These are phyloP conservation scores for Lachancea sp. DNA, from an alignment of 805 yeast species.

Conservation along the genomic window DNA sequence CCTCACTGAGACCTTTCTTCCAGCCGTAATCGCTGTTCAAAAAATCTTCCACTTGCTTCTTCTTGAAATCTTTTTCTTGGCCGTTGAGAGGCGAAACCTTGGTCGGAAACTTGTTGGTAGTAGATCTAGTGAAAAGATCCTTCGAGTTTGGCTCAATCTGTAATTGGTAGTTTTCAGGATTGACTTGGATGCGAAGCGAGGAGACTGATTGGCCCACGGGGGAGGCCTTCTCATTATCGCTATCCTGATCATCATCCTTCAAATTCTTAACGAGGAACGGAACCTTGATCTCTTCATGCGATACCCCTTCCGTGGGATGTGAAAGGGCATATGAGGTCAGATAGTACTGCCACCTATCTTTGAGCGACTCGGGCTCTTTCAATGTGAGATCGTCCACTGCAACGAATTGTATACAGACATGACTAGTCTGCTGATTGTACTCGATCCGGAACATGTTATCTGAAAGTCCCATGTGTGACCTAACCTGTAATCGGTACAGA, in stretches of 20 bases:
- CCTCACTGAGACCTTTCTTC: conserved; percentile 42
- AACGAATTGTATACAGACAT: conserved; percentile 70
- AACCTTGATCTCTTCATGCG: conserved; percentile 63
- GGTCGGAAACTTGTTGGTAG: conserved; percentile 39
- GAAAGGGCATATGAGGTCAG: conserved; percentile 89
- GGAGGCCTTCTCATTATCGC: conserved; percentile 22
- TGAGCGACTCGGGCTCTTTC: conserved; percentile 59
- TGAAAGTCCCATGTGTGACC: conserved; percentile 72
- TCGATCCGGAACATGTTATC: conserved; percentile 91
- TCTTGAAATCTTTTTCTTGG: conserved; percentile 30
- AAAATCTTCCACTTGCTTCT: conserved; percentile 33
- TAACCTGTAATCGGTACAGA: conserved; percentile 79
- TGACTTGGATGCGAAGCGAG: conserved; percentile 68
- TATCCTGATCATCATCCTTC: conserved; percentile 45
- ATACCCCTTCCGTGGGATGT: conserved; percentile 95
- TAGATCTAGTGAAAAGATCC: conserved; percentile 68
- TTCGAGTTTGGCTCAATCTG: conserved; percentile 73
- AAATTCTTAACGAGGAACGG: conserved; percentile 70
- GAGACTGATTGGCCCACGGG: conserved; percentile 60
- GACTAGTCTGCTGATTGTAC: conserved; percentile 46
- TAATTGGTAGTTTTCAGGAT: conserved; percentile 70
- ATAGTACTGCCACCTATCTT: conserved; percentile 88
- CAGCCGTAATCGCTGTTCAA: conserved; percentile 54
- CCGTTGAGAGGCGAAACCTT: conserved; percentile 25
- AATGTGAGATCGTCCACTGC: conserved; percentile 85